Evolutionary conservation across 371 early-diverging fungal species (phyloP).

Genomic region (Mortierella sp.): DNA sequence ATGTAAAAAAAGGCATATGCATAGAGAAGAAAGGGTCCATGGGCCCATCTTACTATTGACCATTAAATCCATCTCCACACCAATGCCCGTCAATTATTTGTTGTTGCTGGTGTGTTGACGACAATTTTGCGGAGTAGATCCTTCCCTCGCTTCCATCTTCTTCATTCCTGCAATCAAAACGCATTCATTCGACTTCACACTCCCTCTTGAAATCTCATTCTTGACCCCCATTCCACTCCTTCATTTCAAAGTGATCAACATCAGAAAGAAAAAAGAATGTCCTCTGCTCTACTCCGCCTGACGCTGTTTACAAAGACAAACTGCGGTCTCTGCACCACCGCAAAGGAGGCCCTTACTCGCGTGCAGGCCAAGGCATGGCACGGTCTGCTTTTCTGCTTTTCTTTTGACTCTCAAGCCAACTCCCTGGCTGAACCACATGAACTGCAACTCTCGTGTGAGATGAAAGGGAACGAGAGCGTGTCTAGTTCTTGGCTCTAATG

Average conservation of each 20-base stretch:
- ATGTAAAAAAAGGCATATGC: no score
- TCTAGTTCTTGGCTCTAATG: background rate
- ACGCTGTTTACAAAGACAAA: conserved; percentile 56
- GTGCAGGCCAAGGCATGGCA: conserved; percentile 49
- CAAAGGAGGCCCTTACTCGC: conserved; percentile 53
- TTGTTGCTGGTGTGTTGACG: background rate
- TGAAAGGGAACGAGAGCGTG: background rate
- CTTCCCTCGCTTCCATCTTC: conserved; percentile 11
- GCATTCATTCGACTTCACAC: background rate
- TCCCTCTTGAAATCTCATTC: background rate
- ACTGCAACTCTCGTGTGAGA: background rate
- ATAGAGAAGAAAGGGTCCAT: no score
- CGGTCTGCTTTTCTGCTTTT: background rate
- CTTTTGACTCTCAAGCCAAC: background rate
- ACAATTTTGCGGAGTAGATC: background rate
- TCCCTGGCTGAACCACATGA: background rate
- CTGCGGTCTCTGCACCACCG: conserved; percentile 56
- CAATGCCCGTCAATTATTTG: background rate
- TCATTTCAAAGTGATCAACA: background rate
- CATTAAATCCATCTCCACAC: no score
- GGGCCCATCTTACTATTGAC: no score
- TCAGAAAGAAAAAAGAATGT: conserved; percentile 14
- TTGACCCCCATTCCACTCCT: background rate
- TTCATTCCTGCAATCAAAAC: background rate
- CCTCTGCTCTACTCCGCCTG: conserved; percentile 36